phyloP scores from a whole-genome alignment of 2,329 filamentous ascomycete genomes.

The Chrysosporium queenslandicum region DNA sequence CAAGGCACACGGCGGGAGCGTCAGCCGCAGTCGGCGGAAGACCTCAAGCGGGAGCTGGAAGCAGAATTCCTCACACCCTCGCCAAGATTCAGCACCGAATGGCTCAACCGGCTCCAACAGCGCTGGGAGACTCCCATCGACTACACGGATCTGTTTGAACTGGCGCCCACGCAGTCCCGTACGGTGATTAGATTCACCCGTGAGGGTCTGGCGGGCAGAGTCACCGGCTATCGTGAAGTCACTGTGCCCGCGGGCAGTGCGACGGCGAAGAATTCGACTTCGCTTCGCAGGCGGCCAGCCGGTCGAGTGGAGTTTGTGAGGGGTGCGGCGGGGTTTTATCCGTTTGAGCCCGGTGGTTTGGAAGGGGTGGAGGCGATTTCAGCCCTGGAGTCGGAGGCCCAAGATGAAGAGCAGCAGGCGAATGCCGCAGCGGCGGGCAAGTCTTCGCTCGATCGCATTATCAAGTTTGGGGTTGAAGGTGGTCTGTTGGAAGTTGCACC shows the following conservation, averaged over 20 bases:
- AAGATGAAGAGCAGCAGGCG: conserved; percentile 38
- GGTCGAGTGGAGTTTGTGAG: conserved; percentile 82
- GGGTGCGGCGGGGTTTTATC: conserved; percentile 86
- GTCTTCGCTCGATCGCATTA: conserved; percentile 62
- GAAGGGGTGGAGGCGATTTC: conserved; percentile 79
- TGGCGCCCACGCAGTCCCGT: conserved; percentile 83
- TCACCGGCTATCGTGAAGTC: conserved; percentile 89
- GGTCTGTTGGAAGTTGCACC: conserved; percentile 73
- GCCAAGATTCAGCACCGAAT: conserved; percentile 66
- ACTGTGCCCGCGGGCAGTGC: conserved; percentile 81
- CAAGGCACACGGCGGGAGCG: conserved; percentile 8
- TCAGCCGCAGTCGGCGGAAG: conserved; percentile 41
- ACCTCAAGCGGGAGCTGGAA: conserved; percentile 62
- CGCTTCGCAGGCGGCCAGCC: conserved; percentile 73
- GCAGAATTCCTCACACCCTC: conserved; percentile 69
- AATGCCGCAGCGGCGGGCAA: conserved; percentile 29
- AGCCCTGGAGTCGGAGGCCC: conserved; percentile 66
- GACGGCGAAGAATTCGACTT: conserved; percentile 92
- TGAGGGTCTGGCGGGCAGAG: conserved; percentile 81
- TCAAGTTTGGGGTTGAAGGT: conserved; percentile 67
- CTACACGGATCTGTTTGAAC: conserved; percentile 71
- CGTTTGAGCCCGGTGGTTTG: conserved; percentile 82
- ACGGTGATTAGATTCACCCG: conserved; percentile 90
- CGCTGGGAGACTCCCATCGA: conserved; percentile 75
- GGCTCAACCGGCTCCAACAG: conserved; percentile 84